Percentiles rank a stretch among this genome's conserved stretches.
phyloP scores from a whole-genome alignment of 2,329 filamentous ascomycete genomes.

The Lachnellula occidentalis region DNA sequence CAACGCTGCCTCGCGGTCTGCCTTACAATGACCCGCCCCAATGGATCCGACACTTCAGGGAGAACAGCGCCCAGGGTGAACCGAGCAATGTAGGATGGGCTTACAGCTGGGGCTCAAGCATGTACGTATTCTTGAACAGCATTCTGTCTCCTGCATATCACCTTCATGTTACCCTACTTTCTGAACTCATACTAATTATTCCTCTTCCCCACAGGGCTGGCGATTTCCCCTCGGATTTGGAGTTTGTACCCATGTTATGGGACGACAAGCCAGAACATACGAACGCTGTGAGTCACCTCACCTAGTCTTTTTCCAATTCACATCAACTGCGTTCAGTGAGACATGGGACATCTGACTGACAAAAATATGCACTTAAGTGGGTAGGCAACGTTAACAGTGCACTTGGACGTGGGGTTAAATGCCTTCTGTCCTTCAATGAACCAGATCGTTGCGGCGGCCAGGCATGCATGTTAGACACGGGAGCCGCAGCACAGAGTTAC shows the following conservation, averaged over 20 bases:
- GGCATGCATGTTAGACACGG: background rate
- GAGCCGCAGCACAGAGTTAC: constrained; percentile 32
- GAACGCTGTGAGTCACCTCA: background rate
- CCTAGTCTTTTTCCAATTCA: background rate
- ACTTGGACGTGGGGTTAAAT: background rate
- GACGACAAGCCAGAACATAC: background rate
- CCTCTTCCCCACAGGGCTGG: background rate
- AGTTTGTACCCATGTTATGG: constrained; percentile 11
- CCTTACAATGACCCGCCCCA: constrained; percentile 2
- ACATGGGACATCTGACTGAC: background rate
- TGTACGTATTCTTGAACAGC: background rate
- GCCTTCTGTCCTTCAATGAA: constrained; percentile 5
- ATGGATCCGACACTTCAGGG: constrained; percentile 2
- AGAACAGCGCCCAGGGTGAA: background rate
- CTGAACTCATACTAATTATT: background rate
- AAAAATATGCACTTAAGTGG: background rate
- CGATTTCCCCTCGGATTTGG: background rate
- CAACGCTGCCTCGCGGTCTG: constrained; percentile 1
- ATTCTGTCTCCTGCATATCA: background rate
- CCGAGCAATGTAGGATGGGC: constrained; percentile 2
- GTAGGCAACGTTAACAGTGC: background rate
- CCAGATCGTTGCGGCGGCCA: background rate
- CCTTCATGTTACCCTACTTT: background rate
- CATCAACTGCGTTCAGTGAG: background rate
- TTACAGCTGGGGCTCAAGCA: constrained; percentile 2